Evolutionary conservation across 2,329 filamentous ascomycete species (phyloP).

Genomic region (Metarhizium anisopliae): DNA sequence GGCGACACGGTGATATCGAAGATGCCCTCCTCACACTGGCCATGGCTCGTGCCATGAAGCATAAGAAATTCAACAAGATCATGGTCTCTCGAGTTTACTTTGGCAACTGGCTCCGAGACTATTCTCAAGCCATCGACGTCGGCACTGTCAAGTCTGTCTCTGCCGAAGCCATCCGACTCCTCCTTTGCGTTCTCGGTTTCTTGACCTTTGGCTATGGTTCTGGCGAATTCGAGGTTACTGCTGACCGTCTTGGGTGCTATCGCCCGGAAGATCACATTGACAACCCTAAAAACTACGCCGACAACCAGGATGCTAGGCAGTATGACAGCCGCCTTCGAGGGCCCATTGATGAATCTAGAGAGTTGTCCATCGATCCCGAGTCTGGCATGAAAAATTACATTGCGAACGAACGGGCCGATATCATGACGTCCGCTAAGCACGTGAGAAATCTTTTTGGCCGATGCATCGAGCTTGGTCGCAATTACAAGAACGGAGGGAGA

Average conservation of each 20-base stretch:
- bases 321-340: conserved; percentile 77
- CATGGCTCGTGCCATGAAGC: conserved; percentile 41
- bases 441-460: conserved; percentile 64
- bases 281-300: conserved; percentile 82
- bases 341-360: conserved; percentile 67
- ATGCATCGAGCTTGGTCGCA: conserved; percentile 72
- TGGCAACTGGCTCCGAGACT: conserved; percentile 90
- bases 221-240: conserved; percentile 75
- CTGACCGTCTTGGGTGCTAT: conserved; percentile 75
- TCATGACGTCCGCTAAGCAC: conserved; percentile 74
- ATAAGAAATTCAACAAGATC: conserved; percentile 82
- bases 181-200: conserved; percentile 85
- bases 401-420: conserved; percentile 68
- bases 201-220: conserved; percentile 81
- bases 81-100: conserved; percentile 88
- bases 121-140: conserved; percentile 89
- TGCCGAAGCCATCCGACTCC: conserved; percentile 79
- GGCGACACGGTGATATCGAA: conserved; percentile 88
- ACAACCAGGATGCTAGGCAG: conserved; percentile 74
- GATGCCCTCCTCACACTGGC: conserved; percentile 72
- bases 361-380: conserved; percentile 68
- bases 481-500: conserved; percentile 49
- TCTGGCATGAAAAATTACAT: conserved; percentile 91
- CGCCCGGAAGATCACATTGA: conserved; percentile 67
- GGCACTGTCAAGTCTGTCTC: conserved; percentile 87